A percentile compares a stretch with the other conserved stretches of the same genome.
Evolutionary conservation across 2,329 filamentous ascomycete genomes (phyloP).

Genomic region (Colletotrichum sp.): DNA sequence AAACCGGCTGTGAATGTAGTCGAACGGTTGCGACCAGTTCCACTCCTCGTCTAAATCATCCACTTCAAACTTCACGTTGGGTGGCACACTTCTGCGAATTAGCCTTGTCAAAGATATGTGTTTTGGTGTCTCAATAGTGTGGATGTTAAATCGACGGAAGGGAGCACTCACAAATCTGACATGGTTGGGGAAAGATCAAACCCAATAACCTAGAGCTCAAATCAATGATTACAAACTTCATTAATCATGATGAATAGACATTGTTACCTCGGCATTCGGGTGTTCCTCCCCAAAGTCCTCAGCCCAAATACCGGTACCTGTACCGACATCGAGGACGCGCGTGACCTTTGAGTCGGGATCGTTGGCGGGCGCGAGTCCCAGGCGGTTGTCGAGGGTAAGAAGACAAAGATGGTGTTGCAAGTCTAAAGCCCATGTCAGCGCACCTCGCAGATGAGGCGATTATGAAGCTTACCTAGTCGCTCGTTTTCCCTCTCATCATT

Average conservation of each 20-base stretch:
- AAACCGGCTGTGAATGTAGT: constrained; percentile 63
- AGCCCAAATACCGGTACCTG: constrained; percentile 27
- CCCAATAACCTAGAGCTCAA: too few species aligned
- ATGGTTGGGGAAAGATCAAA: too few species aligned
- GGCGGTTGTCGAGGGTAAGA: constrained; percentile 38
- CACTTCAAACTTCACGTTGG: constrained; percentile 41
- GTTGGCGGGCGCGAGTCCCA: not conserved
- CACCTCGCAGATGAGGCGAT: not conserved
- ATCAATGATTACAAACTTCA: not conserved
- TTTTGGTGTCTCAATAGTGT: too few species aligned
- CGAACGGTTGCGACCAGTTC: constrained; percentile 48
- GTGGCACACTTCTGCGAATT: constrained; percentile 29
- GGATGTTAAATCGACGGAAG: too few species aligned
- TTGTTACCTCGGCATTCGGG: constrained; percentile 31
- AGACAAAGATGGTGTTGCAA: constrained; percentile 60
- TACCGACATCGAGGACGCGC: constrained; percentile 26
- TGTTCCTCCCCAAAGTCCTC: constrained; percentile 37
- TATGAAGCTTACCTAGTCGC: too few species aligned
- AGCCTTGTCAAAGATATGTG: too few species aligned
- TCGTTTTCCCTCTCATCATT: not conserved
- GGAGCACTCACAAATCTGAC: too few species aligned
- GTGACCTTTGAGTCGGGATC: not conserved
- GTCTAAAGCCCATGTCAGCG: constrained; percentile 29
- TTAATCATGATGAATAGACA: not conserved
- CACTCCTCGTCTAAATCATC: constrained; percentile 36